phyloP scores from a whole-genome alignment of 345 rosid species.

The Boechera retrofracta region DNA sequence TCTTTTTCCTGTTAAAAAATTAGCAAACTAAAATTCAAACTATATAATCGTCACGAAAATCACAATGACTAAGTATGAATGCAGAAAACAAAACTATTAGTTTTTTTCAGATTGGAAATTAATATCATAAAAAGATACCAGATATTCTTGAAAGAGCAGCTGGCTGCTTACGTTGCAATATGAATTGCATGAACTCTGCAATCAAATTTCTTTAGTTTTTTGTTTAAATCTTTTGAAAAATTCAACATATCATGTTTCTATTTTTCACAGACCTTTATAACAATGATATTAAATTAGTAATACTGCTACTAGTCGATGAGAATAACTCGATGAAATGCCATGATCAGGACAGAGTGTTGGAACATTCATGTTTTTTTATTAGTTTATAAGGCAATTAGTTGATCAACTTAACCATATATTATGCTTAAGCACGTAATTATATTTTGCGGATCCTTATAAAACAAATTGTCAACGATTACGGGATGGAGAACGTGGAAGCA shows the following conservation, averaged over 20 bases:
- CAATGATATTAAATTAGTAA: slow-evolving; percentile 3
- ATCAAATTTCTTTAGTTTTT: not conserved
- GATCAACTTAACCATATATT: slow-evolving; percentile 31
- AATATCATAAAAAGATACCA: slow-evolving; percentile 40
- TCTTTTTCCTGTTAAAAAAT: no score
- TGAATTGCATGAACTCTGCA: slow-evolving; percentile 46
- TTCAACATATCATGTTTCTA: slow-evolving; percentile 28
- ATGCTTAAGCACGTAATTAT: slow-evolving; percentile 43
- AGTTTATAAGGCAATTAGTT: slow-evolving; percentile 28
- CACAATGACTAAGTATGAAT: slow-evolving; percentile 22
- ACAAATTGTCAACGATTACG: slow-evolving; percentile 35
- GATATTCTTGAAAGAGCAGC: slow-evolving; percentile 39
- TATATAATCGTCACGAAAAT: not conserved
- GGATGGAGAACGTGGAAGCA: slow-evolving; percentile 44
- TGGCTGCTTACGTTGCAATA: slow-evolving; percentile 39
- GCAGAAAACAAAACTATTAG: slow-evolving; percentile 14
- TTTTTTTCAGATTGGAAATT: not conserved
- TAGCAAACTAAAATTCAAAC: not conserved
- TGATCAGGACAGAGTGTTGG: slow-evolving; percentile 36
- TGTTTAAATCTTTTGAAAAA: slow-evolving; percentile 18
- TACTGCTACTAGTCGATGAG: slow-evolving; percentile 25
- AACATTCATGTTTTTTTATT: not conserved
- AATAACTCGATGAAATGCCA: slow-evolving; percentile 33
- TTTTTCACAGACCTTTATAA: slow-evolving; percentile 17
- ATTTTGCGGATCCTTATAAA: slow-evolving; percentile 15